A percentile compares a stretch with the other conserved stretches of the same genome.
phyloP scores from a whole-genome alignment of 2,329 filamentous ascomycete species.

The Acarospora socialis region DNA sequence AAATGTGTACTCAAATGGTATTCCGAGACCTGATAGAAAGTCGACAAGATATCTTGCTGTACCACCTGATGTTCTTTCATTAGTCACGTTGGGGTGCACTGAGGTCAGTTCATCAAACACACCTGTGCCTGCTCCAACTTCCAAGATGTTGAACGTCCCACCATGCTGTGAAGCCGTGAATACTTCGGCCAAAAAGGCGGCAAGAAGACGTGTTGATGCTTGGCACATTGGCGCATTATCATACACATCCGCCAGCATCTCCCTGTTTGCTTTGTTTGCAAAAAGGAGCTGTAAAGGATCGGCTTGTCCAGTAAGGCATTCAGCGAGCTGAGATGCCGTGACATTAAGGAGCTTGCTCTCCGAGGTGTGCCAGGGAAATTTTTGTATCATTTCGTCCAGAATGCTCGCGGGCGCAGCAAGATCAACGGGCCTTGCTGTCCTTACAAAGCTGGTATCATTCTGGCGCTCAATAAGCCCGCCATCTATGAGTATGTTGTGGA shows the following conservation, averaged over 20 bases:
- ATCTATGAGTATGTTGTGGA: constrained; percentile 14
- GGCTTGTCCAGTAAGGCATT: constrained; percentile 23
- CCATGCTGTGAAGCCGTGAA: neutral
- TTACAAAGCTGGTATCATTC: constrained; percentile 3
- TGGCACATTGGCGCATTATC: constrained; percentile 14
- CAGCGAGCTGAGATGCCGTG: constrained; percentile 24
- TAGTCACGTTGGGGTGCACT: no score
- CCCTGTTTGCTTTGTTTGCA: constrained; percentile 15
- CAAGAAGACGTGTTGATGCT: constrained; percentile 10
- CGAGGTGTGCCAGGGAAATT: constrained; percentile 21
- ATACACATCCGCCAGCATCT: constrained; percentile 26
- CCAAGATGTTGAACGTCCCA: constrained; percentile 2
- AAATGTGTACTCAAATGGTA: constrained; percentile 27
- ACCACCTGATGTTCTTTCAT: no score
- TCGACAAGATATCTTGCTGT: constrained; percentile 25
- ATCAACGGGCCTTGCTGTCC: constrained; percentile 10
- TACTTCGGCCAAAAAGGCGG: constrained; percentile 5
- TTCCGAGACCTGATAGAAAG: constrained; percentile 13
- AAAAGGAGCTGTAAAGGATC: constrained; percentile 30
- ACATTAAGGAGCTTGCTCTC: constrained; percentile 22
- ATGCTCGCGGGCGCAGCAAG: constrained; percentile 12
- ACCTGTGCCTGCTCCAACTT: no score
- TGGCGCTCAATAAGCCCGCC: constrained; percentile 8
- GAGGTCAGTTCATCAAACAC: no score
- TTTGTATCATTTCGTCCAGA: constrained; percentile 16